Percentiles rank a stretch among this genome's conserved stretches.
phyloP scores from a whole-genome alignment of 2,329 filamentous ascomycete species.

The Talaromyces amestolkiae region DNA sequence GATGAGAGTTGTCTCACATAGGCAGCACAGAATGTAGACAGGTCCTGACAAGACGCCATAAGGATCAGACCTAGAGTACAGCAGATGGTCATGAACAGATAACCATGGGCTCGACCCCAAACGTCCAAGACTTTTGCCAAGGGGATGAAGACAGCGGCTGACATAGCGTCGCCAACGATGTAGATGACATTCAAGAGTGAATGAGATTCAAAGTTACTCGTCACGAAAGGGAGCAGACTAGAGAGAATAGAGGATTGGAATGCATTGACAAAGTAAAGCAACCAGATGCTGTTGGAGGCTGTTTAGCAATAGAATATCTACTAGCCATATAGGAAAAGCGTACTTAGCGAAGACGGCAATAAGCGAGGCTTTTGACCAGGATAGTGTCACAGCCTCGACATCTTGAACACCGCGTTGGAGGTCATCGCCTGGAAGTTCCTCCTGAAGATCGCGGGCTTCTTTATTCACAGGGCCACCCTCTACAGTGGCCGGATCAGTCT shows the following conservation, averaged over 20 bases:
- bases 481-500: neutral
- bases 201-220: constrained; percentile 51
- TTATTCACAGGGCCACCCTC: neutral
- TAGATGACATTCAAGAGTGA: constrained; percentile 52
- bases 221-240: constrained; percentile 43
- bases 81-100: constrained; percentile 46
- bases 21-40: constrained; percentile 60
- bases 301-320: neutral
- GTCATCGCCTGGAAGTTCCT: neutral
- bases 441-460: neutral
- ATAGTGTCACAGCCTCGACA: constrained; percentile 24
- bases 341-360: constrained; percentile 49
- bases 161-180: constrained; percentile 54
- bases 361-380: constrained; percentile 43
- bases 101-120: constrained; percentile 58
- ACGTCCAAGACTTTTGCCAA: constrained; percentile 61
- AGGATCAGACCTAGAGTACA: constrained; percentile 52
- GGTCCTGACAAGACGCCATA: constrained; percentile 59
- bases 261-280: constrained; percentile 37
- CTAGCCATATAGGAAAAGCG: neutral
- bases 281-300: constrained; percentile 31
- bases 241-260: constrained; percentile 34
- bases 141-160: constrained; percentile 56
- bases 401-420: constrained; percentile 28
- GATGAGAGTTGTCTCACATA: constrained; percentile 42